Conservation (phyloP, 345 rosid species). For the Populus alba region DNA sequence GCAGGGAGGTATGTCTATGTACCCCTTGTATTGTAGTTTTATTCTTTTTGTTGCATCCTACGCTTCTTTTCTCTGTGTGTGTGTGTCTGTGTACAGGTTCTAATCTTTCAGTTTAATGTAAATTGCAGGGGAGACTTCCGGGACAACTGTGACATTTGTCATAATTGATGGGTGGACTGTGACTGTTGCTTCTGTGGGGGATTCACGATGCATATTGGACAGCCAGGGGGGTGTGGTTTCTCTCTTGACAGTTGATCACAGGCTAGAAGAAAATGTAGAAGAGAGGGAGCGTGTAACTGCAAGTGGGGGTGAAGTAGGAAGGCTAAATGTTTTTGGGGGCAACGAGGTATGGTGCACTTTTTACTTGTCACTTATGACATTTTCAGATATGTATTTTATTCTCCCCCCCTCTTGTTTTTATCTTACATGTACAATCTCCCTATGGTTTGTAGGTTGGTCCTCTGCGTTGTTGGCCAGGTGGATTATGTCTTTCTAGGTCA, state of each 20-base stretch:
- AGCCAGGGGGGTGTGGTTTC: slow-evolving; percentile 94
- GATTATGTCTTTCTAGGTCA: slow-evolving; percentile 96
- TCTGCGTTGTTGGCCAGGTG: slow-evolving; percentile 99
- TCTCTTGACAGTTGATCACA: slow-evolving; percentile 93
- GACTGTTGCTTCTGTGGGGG: slow-evolving; percentile 99
- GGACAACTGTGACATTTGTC: slow-evolving; percentile 97
- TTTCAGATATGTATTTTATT: background rate
- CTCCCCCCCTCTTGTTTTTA: background rate
- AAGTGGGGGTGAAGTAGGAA: slow-evolving; percentile 99
- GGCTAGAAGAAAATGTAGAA: slow-evolving; percentile 95
- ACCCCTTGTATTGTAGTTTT: background rate
- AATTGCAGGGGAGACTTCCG: slow-evolving; percentile 91
- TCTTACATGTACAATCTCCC: slow-evolving; percentile 11
- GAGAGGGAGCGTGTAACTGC: slow-evolving; percentile 99
- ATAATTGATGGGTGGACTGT: slow-evolving; percentile 97
- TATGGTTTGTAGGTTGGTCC: slow-evolving; percentile 74
- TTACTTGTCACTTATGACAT: background rate
- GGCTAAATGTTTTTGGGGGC: slow-evolving; percentile 93
- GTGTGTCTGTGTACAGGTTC: background rate
- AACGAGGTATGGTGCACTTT: slow-evolving; percentile 59
- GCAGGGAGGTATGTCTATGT: slow-evolving; percentile 58
- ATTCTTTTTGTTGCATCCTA: background rate
- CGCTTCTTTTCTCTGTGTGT: background rate
- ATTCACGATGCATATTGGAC: slow-evolving; percentile 97
- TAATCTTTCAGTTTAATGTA: slow-evolving; percentile 23